These are phyloP conservation scores for Magnaporthiopsis rhizophila DNA, from an alignment of 2,329 filamentous ascomycete species.

Conservation along the genomic window DNA sequence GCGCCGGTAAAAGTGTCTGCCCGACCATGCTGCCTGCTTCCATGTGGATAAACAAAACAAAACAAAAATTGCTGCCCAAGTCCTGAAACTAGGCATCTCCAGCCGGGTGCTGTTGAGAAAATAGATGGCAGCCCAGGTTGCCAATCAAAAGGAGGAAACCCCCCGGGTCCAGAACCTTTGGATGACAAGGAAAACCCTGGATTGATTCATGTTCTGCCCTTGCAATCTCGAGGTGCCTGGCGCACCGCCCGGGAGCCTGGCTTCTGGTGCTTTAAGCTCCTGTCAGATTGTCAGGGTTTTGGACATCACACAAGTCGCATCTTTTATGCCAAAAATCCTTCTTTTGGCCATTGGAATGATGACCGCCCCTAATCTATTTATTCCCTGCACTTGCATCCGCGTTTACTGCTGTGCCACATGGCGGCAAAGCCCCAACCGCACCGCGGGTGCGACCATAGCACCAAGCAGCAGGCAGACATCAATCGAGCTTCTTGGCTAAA, in stretches of 20 bases:
- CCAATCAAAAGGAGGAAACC: not conserved
- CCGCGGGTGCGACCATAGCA: not conserved
- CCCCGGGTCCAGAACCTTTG: not conserved
- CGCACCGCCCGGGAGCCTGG: not conserved
- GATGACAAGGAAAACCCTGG: not conserved
- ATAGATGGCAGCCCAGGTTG: not conserved
- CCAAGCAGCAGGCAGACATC: not conserved
- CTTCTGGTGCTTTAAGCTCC: not conserved
- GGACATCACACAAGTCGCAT: not conserved
- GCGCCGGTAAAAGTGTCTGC: no score
- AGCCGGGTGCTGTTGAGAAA: not conserved
- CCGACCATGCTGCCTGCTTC: no score
- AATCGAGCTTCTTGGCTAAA: not conserved
- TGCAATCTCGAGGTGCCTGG: not conserved
- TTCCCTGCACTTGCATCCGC: not conserved
- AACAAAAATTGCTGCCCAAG: not conserved
- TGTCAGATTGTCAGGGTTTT: not conserved
- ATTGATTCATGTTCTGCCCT: not conserved
- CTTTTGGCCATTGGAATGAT: not conserved
- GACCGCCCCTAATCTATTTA: not conserved
- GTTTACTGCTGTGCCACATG: not conserved
- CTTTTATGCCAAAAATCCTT: not conserved
- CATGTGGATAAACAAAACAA: no score
- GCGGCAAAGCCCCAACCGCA: no score
- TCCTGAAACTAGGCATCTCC: not conserved